Conservation (phyloP, 2,329 filamentous ascomycete genomes). For the Neofusicoccum sp. region DNA sequence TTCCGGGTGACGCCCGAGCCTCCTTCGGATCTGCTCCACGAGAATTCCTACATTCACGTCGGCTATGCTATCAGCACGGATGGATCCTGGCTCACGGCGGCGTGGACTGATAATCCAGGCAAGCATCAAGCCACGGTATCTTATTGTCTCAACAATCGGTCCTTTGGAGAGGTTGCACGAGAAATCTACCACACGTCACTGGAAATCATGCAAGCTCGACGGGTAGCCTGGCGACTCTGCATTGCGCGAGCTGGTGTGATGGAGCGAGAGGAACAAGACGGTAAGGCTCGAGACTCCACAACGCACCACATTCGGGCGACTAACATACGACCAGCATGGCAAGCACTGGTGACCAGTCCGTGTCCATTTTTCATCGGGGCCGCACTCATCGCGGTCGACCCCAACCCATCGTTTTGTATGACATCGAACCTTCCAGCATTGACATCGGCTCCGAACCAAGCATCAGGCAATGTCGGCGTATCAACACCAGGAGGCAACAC, state of each 20-base stretch:
- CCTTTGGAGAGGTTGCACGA: conserved; percentile 66
- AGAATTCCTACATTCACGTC: conserved; percentile 79
- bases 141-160: conserved; percentile 68
- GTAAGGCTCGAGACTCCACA: conserved; percentile 33
- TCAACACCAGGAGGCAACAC: conserved; percentile 33
- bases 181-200: conserved; percentile 80
- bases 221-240: conserved; percentile 76
- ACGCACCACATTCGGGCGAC: no score
- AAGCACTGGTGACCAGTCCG: conserved; percentile 38
- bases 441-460: conserved; percentile 24
- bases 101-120: conserved; percentile 80
- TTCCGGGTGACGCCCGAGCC: conserved; percentile 72
- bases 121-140: conserved; percentile 72
- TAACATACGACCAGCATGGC: conserved; percentile 31
- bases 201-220: conserved; percentile 69
- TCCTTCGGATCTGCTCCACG: conserved; percentile 72
- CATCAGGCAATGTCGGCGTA: background rate
- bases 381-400: conserved; percentile 66
- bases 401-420: conserved; percentile 65
- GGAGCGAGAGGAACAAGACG: conserved; percentile 65
- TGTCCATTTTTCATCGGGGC: conserved; percentile 41
- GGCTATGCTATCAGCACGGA: conserved; percentile 77
- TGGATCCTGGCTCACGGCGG: conserved; percentile 75
- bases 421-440: conserved; percentile 50
- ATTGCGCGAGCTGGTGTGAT: conserved; percentile 72